Percentiles rank a stretch among this genome's conserved stretches.
Conservation (phyloP, 73 alveolate genomes). For the Paramecium sexaurelia region DNA sequence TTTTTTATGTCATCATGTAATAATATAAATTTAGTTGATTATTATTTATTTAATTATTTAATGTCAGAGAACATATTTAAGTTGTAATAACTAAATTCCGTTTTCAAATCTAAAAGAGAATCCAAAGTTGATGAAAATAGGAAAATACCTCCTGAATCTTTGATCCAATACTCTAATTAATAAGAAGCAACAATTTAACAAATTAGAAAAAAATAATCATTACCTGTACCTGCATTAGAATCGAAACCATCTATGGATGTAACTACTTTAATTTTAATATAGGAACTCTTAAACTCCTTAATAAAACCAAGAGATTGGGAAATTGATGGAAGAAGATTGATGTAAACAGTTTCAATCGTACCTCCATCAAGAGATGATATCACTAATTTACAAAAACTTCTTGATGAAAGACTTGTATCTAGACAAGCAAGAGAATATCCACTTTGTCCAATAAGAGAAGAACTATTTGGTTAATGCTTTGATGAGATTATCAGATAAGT, state of each 20-base stretch:
- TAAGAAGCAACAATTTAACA: neutral
- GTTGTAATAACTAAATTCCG: neutral
- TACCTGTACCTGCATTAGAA: neutral
- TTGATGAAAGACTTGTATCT: slow-evolving; percentile 89
- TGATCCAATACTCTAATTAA: neutral
- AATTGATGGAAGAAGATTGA: slow-evolving; percentile 78
- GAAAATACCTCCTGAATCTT: slow-evolving; percentile 8
- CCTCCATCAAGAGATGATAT: slow-evolving; percentile 92
- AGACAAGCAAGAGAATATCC: slow-evolving; percentile 93
- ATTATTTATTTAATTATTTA: neutral
- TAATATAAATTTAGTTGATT: neutral
- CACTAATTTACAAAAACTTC: slow-evolving; percentile 83
- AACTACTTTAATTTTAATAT: neutral
- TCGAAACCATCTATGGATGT: neutral
- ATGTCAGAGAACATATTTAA: neutral
- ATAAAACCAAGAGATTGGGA: slow-evolving; percentile 94
- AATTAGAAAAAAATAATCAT: slow-evolving; percentile 12
- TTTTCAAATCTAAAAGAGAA: neutral
- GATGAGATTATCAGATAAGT: slow-evolving; percentile 91
- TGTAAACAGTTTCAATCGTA: slow-evolving; percentile 87
- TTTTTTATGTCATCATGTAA: slow-evolving; percentile 62
- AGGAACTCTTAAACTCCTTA: slow-evolving; percentile 86
- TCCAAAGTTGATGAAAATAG: neutral
- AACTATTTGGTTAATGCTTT: slow-evolving; percentile 85
- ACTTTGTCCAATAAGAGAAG: slow-evolving; percentile 93